Base-by-base conservation (phyloP, 768 basidiomycete species). In the Lactarius sanguifluus region DNA sequence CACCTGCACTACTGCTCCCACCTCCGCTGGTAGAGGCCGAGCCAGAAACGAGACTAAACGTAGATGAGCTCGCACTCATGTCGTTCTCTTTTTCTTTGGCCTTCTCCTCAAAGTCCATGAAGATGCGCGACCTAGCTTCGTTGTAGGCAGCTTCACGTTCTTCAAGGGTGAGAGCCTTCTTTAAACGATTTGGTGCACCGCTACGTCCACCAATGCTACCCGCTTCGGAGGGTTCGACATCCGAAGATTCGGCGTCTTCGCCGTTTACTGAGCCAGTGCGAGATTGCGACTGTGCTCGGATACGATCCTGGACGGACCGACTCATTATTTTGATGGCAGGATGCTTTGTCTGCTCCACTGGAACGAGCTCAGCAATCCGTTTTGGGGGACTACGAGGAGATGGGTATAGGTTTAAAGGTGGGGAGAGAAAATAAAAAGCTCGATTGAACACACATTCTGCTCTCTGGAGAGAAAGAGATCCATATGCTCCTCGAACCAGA, bases 321-420 rank as follows among this genome's bases (percentile, higher is more conserved):
- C 87, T 86, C 91, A 94, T 94, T 72, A 94, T 94, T 82, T 93
- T 90, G 72, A 94, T 89, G 23, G 91, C 83, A n/a, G 89, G 91
- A 38, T 87, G 88, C 0, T 86, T 74, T 5, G 86, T 77, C 20
- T 84, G 80, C 73, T 92, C 91, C 5, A 85, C 81, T 28, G 92
- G 92, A 9, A 93, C 90, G 28, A 94, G 84, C 58, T 93, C 92
- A 66, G 82, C 82, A 61, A 94, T 81, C 62, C 89, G 82, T 52
- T 89, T 84, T 40, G 78, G 60, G 69, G 92, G 92, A 69, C 92
- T 94, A 70, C 15, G 69, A 63, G 66, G 62, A 66, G 41, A 61
- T 61, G 67, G 66, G 73, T 72, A 52, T 34, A 63, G 64, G 38
- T 50, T 61, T 63, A 66, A 65, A 52, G 30, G 50, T 23, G 66